Evolutionary conservation across 139 green algal species (phyloP).

Genomic region (Chlorella sp.): DNA sequence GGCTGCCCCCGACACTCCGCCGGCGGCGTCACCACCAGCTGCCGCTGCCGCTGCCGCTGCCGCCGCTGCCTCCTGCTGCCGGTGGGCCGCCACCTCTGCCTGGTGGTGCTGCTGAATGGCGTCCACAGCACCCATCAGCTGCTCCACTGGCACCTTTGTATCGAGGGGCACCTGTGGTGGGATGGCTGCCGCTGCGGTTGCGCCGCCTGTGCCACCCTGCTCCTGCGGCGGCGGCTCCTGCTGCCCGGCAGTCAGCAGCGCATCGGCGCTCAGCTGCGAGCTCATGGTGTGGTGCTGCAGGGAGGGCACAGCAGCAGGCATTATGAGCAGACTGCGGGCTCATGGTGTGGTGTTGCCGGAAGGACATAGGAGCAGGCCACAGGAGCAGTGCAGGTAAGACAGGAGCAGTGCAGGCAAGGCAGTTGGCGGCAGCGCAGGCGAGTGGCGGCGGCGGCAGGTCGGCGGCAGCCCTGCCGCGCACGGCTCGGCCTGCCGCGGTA

Average conservation of each 20-base stretch:
- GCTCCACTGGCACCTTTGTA: background rate
- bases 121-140: conserved; percentile 25
- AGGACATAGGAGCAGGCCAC: too few species aligned
- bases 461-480: too few species aligned
- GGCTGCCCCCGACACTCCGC: background rate
- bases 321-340: too few species aligned
- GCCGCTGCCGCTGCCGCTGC: background rate
- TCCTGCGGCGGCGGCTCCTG: background rate
- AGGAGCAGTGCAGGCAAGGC: background rate
- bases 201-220: background rate
- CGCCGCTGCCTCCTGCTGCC: background rate
- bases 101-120: conserved; percentile 3
- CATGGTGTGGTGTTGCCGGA: background rate
- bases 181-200: background rate
- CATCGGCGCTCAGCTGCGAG: too few species aligned
- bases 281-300: background rate
- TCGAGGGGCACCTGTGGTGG: background rate
- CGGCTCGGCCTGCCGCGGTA: too few species aligned
- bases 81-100: conserved; percentile 8
- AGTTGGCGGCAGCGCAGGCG: too few species aligned
- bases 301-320: too few species aligned
- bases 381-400: background rate
- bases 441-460: too few species aligned
- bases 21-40: background rate
- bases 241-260: too few species aligned